These are phyloP conservation scores for Nannochloropsis oceanica DNA, from an alignment of 108 stramenopile species.

Conservation along the genomic window DNA sequence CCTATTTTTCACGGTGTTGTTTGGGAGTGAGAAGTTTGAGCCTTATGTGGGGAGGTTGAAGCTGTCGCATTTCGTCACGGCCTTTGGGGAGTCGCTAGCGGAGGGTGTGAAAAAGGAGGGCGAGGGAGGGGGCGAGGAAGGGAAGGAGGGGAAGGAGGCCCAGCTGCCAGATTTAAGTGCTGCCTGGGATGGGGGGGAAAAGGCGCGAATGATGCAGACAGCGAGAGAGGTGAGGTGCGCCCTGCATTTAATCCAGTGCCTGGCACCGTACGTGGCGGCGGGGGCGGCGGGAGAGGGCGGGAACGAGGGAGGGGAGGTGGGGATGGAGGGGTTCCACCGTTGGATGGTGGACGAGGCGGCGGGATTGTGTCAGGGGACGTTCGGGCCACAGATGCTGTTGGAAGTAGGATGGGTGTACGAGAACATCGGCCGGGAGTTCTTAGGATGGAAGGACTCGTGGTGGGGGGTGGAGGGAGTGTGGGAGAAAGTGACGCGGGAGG, in stretches of 20 bases:
- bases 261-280: neutral
- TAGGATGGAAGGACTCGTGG: neutral
- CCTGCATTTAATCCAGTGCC: neutral
- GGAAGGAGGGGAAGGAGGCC: too few relatives aligned
- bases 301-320: neutral
- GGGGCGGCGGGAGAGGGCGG: too few relatives aligned
- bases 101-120: neutral
- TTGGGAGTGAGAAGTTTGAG: conserved; percentile 28
- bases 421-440: neutral
- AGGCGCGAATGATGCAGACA: neutral
- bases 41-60: conserved; percentile 22
- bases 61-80: conserved; percentile 1
- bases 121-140: neutral
- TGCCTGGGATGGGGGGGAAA: neutral
- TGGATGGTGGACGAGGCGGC: neutral
- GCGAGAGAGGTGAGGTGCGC: neutral
- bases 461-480: neutral
- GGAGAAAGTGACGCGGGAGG: neutral
- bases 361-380: neutral
- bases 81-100: neutral
- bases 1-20: conserved; percentile 28
- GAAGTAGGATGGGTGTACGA: neutral
- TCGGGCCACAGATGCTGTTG: neutral
- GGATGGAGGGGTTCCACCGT: neutral
- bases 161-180: neutral